Base-by-base conservation (phyloP, 768 basidiomycete species). In the Infundibulicybe gibba region DNA sequence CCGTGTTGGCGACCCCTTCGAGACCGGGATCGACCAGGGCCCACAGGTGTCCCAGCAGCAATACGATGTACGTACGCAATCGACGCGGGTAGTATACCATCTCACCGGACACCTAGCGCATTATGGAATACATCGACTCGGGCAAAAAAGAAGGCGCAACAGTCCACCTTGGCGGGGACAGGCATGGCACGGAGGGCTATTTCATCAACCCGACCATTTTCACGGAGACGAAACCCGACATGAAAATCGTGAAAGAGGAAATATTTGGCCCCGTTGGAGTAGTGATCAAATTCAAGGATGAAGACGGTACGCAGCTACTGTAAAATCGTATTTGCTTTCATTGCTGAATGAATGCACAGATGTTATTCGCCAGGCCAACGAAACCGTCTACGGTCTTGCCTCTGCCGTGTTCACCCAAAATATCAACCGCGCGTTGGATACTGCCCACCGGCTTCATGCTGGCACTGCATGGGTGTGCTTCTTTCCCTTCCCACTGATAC, bases 301-400 rank as follows among this genome's bases (percentile, higher is more conserved):
- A 79, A 53, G 71, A 74, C 43, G 71, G 70, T 64, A 17, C 9
- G 56, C 55, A n/a, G n/a, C n/a, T n/a, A n/a, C n/a, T n/a, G n/a
- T 39, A 3, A 47, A 48, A 41, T 13, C 21, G 32, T 13, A 19
- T 21, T 41, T 25, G 40, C 14, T 30, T 13, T 6, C 20, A 19
- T 32, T 41, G 16, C 10, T 19, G 34, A 20, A 33, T n/a, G 16
- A 33, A 37, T 49, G 19, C 19, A 11, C 71, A 55, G 85, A 88
- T 48, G 83, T 82, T 33, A 66, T 90, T 54, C 64, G 62, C 40
- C 75, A 80, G 58, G 95, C 92, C 20, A 99, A 99, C 66, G 85
- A 95, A 61, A 86, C 89, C 3, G 32, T 74, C 17, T 95, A 94
- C 63, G 94, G 94, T 48, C 80, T 97, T 39, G 92, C 91, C 12